These are phyloP conservation scores for Ogataea glucozyma DNA, from an alignment of 805 yeast genomes.

Conservation along the genomic window DNA sequence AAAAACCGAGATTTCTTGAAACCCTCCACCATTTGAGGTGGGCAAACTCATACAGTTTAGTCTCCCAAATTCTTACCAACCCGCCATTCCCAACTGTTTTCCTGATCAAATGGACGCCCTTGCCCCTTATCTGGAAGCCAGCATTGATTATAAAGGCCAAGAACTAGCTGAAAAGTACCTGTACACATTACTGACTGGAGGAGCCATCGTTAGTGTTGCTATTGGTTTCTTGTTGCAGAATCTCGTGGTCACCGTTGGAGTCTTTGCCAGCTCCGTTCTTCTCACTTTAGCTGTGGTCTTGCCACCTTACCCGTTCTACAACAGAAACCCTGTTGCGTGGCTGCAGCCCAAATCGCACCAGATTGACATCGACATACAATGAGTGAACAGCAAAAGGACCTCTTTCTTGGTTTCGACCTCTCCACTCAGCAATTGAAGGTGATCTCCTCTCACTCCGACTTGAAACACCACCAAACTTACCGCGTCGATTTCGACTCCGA, in stretches of 20 bases:
- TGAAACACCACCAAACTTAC: constrained; percentile 57
- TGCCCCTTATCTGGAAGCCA: constrained; percentile 26
- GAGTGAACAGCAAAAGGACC: constrained; percentile 20
- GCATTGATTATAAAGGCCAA: constrained; percentile 59
- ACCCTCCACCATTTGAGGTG: neutral
- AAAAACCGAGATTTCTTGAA: neutral
- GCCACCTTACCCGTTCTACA: constrained; percentile 63
- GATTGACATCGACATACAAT: constrained; percentile 19
- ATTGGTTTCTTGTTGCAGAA: constrained; percentile 52
- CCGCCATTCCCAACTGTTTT: neutral
- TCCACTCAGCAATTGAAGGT: constrained; percentile 89
- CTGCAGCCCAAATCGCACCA: constrained; percentile 26
- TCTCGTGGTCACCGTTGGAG: constrained; percentile 38
- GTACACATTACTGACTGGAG: constrained; percentile 29
- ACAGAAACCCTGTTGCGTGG: constrained; percentile 50
- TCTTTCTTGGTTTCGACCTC: constrained; percentile 75
- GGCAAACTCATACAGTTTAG: too few relatives aligned
- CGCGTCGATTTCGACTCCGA: constrained; percentile 73
- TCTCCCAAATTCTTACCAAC: neutral
- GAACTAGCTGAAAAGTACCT: constrained; percentile 39
- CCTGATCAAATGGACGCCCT: constrained; percentile 23
- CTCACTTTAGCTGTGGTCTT: constrained; percentile 42
- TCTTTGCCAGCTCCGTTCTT: constrained; percentile 40
- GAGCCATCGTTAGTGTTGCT: constrained; percentile 42
- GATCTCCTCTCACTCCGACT: constrained; percentile 56